These are phyloP conservation scores for Nissolia schottii DNA, from an alignment of 306 rosid species.

Conservation along the genomic window DNA sequence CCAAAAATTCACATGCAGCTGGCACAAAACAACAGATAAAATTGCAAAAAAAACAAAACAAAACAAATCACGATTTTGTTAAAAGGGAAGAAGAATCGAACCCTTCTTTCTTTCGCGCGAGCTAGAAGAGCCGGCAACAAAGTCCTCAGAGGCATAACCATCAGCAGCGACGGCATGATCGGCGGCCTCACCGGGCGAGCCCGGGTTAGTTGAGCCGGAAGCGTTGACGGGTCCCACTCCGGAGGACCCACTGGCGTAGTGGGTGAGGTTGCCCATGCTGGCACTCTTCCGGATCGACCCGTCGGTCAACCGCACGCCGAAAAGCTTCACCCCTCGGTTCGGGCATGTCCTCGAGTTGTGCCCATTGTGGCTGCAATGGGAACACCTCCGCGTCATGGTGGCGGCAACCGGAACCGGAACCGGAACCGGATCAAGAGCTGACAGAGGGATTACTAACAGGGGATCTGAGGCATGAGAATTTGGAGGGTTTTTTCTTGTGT, in stretches of 20 bases:
- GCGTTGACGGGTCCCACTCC: slow-evolving; percentile 26
- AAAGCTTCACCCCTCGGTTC: slow-evolving; percentile 89
- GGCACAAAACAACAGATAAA: too few relatives aligned
- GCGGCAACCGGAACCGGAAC: slow-evolving; percentile 1
- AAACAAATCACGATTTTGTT: too few relatives aligned
- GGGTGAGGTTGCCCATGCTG: slow-evolving; percentile 94
- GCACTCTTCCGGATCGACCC: slow-evolving; percentile 96
- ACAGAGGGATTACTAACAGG: not conserved
- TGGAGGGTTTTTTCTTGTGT: not conserved
- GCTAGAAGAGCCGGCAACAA: slow-evolving; percentile 89
- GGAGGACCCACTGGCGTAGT: slow-evolving; percentile 63
- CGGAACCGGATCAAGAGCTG: slow-evolving; percentile 12
- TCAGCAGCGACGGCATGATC: slow-evolving; percentile 74
- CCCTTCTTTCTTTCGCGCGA: slow-evolving; percentile 97
- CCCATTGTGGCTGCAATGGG: slow-evolving; percentile 98
- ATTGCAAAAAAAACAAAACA: too few relatives aligned
- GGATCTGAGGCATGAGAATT: slow-evolving; percentile 30
- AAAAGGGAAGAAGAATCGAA: slow-evolving; percentile 9
- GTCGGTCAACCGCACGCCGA: slow-evolving; percentile 90
- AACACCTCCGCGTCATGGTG: slow-evolving; percentile 95
- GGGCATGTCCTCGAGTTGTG: slow-evolving; percentile 97
- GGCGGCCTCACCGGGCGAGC: slow-evolving; percentile 76
- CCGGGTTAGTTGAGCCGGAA: slow-evolving; percentile 54
- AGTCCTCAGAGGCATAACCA: slow-evolving; percentile 96
- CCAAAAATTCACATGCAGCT: slow-evolving; percentile 4